Conservation (phyloP, 352 stramenopile species). For the Pythium coloratum region DNA sequence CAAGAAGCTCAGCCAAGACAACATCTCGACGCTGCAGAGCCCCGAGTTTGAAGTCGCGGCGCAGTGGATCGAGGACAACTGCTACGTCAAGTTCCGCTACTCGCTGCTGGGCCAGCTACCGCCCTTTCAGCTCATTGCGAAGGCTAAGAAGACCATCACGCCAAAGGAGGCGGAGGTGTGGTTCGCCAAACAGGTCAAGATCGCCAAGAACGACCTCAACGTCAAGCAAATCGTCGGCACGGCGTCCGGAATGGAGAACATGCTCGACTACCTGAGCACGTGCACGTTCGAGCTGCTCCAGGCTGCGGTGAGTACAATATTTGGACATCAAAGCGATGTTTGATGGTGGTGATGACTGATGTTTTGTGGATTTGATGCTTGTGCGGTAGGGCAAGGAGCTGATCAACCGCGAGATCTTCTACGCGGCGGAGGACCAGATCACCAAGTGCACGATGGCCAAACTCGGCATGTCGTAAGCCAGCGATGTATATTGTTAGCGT, state of each 20-base stretch:
- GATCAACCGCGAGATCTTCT: slow-evolving; percentile 20
- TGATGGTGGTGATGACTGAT: slow-evolving; percentile 11
- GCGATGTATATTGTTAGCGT: background rate
- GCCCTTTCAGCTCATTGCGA: slow-evolving; percentile 42
- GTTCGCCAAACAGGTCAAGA: slow-evolving; percentile 31
- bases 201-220: slow-evolving; percentile 23
- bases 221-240: slow-evolving; percentile 23
- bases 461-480: background rate
- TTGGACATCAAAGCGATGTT: background rate
- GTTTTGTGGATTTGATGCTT: background rate
- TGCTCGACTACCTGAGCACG: slow-evolving; percentile 27
- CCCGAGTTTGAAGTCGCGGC: background rate
- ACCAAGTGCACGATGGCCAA: slow-evolving; percentile 2
- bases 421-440: slow-evolving; percentile 10
- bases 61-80: slow-evolving; percentile 29
- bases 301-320: background rate
- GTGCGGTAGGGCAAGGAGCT: background rate
- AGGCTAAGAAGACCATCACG: slow-evolving; percentile 18
- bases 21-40: background rate
- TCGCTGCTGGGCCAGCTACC: slow-evolving; percentile 37
- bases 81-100: slow-evolving; percentile 58
- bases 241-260: slow-evolving; percentile 14
- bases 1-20: background rate
- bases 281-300: slow-evolving; percentile 30
- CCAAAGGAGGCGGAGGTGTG: slow-evolving; percentile 28